phyloP scores from a whole-genome alignment of 495 filamentous ascomycete genomes.

The Penicillium lividum region DNA sequence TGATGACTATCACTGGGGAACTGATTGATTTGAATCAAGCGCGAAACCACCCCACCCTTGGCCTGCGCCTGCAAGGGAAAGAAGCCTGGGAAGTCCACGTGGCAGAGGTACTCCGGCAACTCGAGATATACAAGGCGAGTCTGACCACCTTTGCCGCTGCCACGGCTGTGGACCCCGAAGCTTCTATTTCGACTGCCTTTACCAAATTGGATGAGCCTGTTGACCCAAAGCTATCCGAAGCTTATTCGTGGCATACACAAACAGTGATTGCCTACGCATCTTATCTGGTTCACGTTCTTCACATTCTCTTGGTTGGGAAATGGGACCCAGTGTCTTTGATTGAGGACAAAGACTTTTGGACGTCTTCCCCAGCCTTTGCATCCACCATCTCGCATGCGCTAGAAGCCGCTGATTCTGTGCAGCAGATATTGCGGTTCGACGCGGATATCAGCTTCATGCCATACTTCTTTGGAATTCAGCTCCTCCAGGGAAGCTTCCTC shows the following conservation, averaged over 20 bases:
- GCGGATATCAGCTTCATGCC: constrained; percentile 87
- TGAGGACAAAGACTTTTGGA: constrained; percentile 88
- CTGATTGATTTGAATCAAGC: constrained; percentile 90
- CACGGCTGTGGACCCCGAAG: constrained; percentile 32
- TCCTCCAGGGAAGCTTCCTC: constrained; percentile 80
- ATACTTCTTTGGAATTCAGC: constrained; percentile 85
- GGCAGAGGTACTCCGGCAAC: constrained; percentile 73
- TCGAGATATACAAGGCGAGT: constrained; percentile 80
- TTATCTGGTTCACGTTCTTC: constrained; percentile 79
- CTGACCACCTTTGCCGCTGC: constrained; percentile 76
- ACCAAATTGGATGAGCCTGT: constrained; percentile 37
- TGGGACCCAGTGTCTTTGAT: constrained; percentile 86
- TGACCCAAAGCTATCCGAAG: constrained; percentile 48
- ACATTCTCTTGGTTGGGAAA: constrained; percentile 81
- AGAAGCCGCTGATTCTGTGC: constrained; percentile 76
- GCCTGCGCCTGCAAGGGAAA: constrained; percentile 71
- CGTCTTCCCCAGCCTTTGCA: constrained; percentile 78
- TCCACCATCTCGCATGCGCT: constrained; percentile 78
- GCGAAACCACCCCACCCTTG: constrained; percentile 85
- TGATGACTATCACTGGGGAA: constrained; percentile 94
- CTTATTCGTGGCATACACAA: constrained; percentile 69
- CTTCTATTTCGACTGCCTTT: constrained; percentile 24
- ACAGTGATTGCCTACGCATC: constrained; percentile 92
- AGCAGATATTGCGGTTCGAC: constrained; percentile 81
- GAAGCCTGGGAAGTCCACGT: constrained; percentile 79